A percentile compares a stretch with the other conserved stretches of the same genome.
Evolutionary conservation across 495 filamentous ascomycete species (phyloP).

Genomic region (Podospora fimiseda): DNA sequence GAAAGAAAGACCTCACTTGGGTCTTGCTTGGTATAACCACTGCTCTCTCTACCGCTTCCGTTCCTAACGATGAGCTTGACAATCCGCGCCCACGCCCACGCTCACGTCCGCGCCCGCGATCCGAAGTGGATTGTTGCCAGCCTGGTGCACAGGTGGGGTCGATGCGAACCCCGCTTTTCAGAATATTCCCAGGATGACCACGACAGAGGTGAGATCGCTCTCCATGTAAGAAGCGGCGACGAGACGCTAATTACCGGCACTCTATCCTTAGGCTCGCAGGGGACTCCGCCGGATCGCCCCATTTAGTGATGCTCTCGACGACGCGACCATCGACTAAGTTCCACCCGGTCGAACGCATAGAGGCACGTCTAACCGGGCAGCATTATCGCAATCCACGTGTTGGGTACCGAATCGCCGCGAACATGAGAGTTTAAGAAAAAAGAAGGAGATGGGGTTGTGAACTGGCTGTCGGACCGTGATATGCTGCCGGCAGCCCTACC

Average conservation of each 20-base stretch:
- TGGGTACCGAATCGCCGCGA: slow-evolving; percentile 17
- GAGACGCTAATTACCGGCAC: slow-evolving; percentile 4
- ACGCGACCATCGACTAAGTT: slow-evolving; percentile 11
- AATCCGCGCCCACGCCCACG: too few species aligned
- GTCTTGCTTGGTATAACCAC: too few species aligned
- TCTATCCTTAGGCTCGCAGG: slow-evolving; percentile 6
- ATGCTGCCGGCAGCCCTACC: slow-evolving; percentile 22
- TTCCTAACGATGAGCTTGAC: too few species aligned
- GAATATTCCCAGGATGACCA: too few species aligned
- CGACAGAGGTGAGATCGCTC: slow-evolving; percentile 6
- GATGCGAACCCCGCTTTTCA: too few species aligned
- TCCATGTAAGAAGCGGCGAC: not conserved
- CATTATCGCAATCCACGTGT: slow-evolving; percentile 23
- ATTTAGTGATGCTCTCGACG: not conserved
- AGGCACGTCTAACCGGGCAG: slow-evolving; percentile 6
- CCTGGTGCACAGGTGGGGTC: too few species aligned
- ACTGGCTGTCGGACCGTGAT: slow-evolving; percentile 24
- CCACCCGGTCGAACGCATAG: not conserved
- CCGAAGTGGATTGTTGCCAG: too few species aligned
- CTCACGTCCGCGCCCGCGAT: too few species aligned
- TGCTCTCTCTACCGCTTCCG: too few species aligned
- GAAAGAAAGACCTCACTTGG: too few species aligned
- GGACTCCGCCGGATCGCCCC: slow-evolving; percentile 6
- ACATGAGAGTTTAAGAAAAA: slow-evolving; percentile 15
- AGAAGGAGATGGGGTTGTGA: slow-evolving; percentile 12